Percentiles rank a stretch among this genome's conserved stretches.
Conservation (phyloP, 768 basidiomycete genomes). For the Lactarius sp. region DNA sequence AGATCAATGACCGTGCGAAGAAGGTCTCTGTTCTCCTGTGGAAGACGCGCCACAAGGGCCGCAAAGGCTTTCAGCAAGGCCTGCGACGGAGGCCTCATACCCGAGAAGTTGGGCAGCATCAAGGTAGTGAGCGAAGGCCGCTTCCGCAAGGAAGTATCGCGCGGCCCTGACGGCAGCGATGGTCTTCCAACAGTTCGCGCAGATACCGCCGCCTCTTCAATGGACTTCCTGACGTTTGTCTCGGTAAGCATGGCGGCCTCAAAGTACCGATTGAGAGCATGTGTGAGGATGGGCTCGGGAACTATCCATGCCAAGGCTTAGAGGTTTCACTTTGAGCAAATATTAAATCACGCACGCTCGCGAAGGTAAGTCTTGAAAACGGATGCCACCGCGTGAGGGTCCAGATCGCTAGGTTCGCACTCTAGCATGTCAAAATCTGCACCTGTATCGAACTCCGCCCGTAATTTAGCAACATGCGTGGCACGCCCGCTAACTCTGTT, state of each 20-base stretch:
- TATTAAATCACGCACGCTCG: slow-evolving; percentile 60
- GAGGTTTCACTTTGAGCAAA: slow-evolving; percentile 16
- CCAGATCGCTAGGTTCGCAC: slow-evolving; percentile 79
- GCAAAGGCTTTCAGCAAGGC: slow-evolving; percentile 53
- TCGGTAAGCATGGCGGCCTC: slow-evolving; percentile 69
- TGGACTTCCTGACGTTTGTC: slow-evolving; percentile 35
- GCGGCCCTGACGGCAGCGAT: slow-evolving; percentile 18
- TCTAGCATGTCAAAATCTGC: slow-evolving; percentile 81
- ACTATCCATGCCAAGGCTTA: slow-evolving; percentile 44
- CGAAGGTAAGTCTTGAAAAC: slow-evolving; percentile 91
- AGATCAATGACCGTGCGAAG: slow-evolving; percentile 76
- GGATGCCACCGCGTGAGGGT: slow-evolving; percentile 91
- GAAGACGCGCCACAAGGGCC: slow-evolving; percentile 62
- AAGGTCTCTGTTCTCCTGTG: slow-evolving; percentile 79
- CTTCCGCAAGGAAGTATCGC: slow-evolving; percentile 50
- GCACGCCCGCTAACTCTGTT: slow-evolving; percentile 77
- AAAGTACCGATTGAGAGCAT: slow-evolving; percentile 64
- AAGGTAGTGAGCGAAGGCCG: slow-evolving; percentile 78
- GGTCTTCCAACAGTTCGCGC: slow-evolving; percentile 15
- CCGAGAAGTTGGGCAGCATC: slow-evolving; percentile 62
- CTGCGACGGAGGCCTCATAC: slow-evolving; percentile 57
- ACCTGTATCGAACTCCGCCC: slow-evolving; percentile 80
- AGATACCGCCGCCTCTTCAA: slow-evolving; percentile 16
- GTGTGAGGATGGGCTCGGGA: slow-evolving; percentile 81
- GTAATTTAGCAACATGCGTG: slow-evolving; percentile 69